phyloP scores from a whole-genome alignment of 2,329 filamentous ascomycete genomes.

The Penicillium sp. region DNA sequence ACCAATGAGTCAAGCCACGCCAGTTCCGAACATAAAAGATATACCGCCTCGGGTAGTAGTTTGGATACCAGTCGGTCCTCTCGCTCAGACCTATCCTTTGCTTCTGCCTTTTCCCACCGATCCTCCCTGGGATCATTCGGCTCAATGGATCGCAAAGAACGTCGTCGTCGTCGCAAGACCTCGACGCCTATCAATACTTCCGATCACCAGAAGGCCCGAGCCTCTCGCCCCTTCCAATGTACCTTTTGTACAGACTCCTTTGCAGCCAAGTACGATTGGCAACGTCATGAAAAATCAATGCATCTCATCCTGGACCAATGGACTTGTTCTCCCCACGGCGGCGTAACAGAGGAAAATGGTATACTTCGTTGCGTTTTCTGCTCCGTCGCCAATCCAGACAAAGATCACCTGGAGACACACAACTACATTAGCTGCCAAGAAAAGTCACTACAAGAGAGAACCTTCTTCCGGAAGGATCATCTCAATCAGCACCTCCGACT shows the following conservation, averaged over 20 bases:
- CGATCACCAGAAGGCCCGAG: constrained; percentile 46
- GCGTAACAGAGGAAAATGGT: constrained; percentile 55
- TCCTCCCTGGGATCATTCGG: constrained; percentile 60
- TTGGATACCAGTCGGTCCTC: constrained; percentile 59
- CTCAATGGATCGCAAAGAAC: constrained; percentile 63
- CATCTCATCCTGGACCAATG: constrained; percentile 62
- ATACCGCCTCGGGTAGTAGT: constrained; percentile 58
- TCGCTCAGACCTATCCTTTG: constrained; percentile 59
- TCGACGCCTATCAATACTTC: constrained; percentile 47
- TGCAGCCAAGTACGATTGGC: constrained; percentile 63
- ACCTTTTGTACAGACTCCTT: constrained; percentile 64
- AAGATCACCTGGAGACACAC: constrained; percentile 63
- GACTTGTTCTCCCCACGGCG: constrained; percentile 64
- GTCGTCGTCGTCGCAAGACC: constrained; percentile 58
- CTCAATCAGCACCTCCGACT: constrained; percentile 64
- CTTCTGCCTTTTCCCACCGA: constrained; percentile 61
- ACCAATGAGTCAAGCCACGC: constrained; percentile 57
- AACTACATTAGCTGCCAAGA: constrained; percentile 64
- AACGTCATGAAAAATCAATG: constrained; percentile 62
- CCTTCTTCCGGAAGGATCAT: constrained; percentile 67
- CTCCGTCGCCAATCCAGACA: constrained; percentile 56
- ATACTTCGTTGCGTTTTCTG: constrained; percentile 64
- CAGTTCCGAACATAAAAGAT: constrained; percentile 54
- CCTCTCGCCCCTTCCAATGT: constrained; percentile 58
- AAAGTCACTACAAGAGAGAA: constrained; percentile 63